phyloP scores from a whole-genome alignment of 2,329 filamentous ascomycete species.

The Arthrinium phaeospermum region DNA sequence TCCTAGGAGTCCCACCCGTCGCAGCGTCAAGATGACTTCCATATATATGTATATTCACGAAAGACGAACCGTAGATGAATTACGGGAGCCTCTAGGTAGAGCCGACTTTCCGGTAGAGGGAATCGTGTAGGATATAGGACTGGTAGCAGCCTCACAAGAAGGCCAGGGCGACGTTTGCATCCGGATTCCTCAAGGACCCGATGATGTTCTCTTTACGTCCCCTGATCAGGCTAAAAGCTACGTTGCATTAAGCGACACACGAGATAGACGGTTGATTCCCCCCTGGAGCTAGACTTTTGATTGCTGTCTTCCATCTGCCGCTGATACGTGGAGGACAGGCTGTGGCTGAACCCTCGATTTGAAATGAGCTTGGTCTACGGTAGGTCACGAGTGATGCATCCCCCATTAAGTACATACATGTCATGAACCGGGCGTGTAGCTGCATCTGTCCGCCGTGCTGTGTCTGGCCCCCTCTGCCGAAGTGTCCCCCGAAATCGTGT shows the following conservation, averaged over 20 bases:
- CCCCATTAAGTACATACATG: background rate
- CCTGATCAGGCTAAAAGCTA: background rate
- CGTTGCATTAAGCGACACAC: background rate
- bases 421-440: background rate
- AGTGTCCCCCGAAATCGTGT: background rate
- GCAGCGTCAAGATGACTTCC: background rate
- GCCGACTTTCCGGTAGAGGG: background rate
- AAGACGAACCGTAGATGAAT: background rate
- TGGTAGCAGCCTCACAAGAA: background rate
- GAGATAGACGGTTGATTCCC: constrained; percentile 5
- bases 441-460: background rate
- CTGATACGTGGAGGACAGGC: background rate
- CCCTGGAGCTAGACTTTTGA: constrained; percentile 7
- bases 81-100: background rate
- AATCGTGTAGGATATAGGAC: constrained; percentile 3
- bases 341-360: background rate
- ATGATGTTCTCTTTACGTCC: background rate
- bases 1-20: constrained; percentile 29
- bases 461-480: background rate
- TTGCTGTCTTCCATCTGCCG: background rate
- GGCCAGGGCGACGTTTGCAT: background rate
- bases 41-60: background rate
- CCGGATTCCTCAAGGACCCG: background rate
- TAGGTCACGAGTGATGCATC: background rate
- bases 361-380: background rate